Evolutionary conservation across 140 eudicot species (phyloP).

Genomic region (Cichorium intybus): DNA sequence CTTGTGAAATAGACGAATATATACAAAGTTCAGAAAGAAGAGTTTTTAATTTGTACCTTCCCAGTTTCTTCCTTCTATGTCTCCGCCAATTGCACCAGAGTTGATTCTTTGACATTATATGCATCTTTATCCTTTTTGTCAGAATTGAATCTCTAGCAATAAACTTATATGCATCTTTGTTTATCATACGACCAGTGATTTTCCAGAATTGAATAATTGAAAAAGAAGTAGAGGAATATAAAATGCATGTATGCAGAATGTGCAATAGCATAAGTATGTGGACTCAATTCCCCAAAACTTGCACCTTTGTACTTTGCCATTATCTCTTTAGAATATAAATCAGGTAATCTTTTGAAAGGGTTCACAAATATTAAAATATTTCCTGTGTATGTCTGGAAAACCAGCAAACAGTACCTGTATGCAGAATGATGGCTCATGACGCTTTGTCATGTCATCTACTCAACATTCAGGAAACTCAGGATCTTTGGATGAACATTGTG

Average conservation of each 20-base stretch:
- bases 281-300: constrained; percentile 70
- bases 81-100: no score
- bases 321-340: constrained; percentile 50
- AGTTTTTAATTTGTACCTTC: no score
- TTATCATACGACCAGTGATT: neutral
- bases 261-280: constrained; percentile 97
- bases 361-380: constrained; percentile 70
- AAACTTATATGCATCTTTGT: no score
- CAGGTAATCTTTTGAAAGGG: constrained; percentile 67
- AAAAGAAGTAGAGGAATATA: neutral
- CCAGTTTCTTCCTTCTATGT: no score
- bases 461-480: constrained; percentile 65
- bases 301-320: constrained; percentile 73
- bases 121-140: no score
- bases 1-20: no score
- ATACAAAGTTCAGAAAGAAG: no score
- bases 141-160: no score
- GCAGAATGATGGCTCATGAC: constrained; percentile 89
- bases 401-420: constrained; percentile 17
- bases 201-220: neutral
- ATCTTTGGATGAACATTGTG: constrained; percentile 61
- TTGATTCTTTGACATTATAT: no score
- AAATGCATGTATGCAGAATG: constrained; percentile 83
- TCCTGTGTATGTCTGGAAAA: constrained; percentile 74
- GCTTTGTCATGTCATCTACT: constrained; percentile 94